Evolutionary conservation across 495 filamentous ascomycete genomes (phyloP), one percentile per base, ranked within the genome.

Genomic region (Talaromyces thailandensis): DNA sequence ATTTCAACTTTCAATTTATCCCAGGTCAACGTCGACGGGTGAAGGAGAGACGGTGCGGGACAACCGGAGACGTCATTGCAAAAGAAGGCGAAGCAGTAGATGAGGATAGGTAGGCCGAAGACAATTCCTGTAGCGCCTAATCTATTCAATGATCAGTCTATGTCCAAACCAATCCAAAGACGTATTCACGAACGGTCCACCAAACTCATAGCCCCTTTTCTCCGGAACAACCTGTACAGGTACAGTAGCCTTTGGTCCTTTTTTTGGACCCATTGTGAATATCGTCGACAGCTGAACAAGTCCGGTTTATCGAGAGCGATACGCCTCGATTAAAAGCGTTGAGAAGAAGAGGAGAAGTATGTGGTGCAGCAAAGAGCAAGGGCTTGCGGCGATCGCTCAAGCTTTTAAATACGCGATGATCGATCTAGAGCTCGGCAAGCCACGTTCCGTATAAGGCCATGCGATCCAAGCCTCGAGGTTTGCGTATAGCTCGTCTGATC

Each of bases 51-150:
- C 8, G 93, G 91, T 6, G 90, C 86, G 12, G 94, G 95, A 67
- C 95, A 98, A 59, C 95, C 94, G 28, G 91, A 85, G 64, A 92
- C 73, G 70, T 96, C 94, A 70, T 96, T 98, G 81, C 94, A 97
- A 66, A 90, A 75, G 70, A 97, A 96, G 37, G 86, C 78, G 66
- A 91, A 83, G 60, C 81, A 67, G 73, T 93, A 96, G 67, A 89
- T 80, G 52, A 90, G 73, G 18, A 89, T 28, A 0, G 94, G 93
- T 12, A 96, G 84, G 26, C 86, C 88, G 65, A 94, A 83, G 32
- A 86, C 85, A 62, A 96, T 87, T 50, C 73, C 84, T 50, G 86
- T 79, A 12, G 89, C 89, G 52, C 92, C 93, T 59, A 86, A 76
- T 21, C 94, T 97, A 67, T n/a, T 32, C 26, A 62, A 63, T 26